phyloP scores from a whole-genome alignment of 257 asterid genomes.

The Ilex aquifolium region DNA sequence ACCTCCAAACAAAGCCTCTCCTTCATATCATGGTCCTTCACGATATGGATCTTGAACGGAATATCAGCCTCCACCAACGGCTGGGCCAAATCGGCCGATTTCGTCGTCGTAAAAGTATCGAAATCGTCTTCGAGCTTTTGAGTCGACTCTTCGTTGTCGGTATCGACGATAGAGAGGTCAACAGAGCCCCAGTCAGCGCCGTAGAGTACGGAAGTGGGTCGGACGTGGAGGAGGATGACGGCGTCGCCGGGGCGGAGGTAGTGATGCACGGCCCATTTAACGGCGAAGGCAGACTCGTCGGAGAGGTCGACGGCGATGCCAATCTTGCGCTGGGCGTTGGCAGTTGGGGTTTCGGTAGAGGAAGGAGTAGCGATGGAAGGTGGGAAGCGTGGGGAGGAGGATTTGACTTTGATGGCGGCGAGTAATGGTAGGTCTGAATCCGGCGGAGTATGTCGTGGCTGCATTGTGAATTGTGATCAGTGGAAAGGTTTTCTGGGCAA shows the following conservation, averaged over 20 bases:
- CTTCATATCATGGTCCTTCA: slow-evolving; percentile 89
- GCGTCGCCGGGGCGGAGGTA: slow-evolving; percentile 92
- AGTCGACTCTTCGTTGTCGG: slow-evolving; percentile 58
- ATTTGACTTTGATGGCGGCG: slow-evolving; percentile 76
- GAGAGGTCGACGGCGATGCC: slow-evolving; percentile 88
- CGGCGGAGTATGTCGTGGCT: slow-evolving; percentile 34
- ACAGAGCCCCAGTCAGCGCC: slow-evolving; percentile 96
- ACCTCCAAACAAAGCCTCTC: slow-evolving; percentile 86
- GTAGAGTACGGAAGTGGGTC: slow-evolving; percentile 86
- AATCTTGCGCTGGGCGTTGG: slow-evolving; percentile 76
- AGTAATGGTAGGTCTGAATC: slow-evolving; percentile 79
- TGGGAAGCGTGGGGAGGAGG: slow-evolving; percentile 84
- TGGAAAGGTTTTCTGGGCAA: too few species aligned
- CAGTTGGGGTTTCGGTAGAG: slow-evolving; percentile 68
- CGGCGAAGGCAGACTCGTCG: slow-evolving; percentile 83
- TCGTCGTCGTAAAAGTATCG: slow-evolving; percentile 66
- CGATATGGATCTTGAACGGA: slow-evolving; percentile 83
- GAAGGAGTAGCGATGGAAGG: slow-evolving; percentile 55
- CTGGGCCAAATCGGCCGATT: slow-evolving; percentile 68
- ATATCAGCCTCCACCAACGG: slow-evolving; percentile 82
- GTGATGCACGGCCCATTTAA: slow-evolving; percentile 73
- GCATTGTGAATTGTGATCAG: slow-evolving; percentile 23
- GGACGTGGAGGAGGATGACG: slow-evolving; percentile 69
- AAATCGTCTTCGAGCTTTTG: slow-evolving; percentile 70
- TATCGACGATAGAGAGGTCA: slow-evolving; percentile 60